These are phyloP conservation scores for Celoporthe dispersa DNA, from an alignment of 2,329 filamentous ascomycete species.

Conservation along the genomic window DNA sequence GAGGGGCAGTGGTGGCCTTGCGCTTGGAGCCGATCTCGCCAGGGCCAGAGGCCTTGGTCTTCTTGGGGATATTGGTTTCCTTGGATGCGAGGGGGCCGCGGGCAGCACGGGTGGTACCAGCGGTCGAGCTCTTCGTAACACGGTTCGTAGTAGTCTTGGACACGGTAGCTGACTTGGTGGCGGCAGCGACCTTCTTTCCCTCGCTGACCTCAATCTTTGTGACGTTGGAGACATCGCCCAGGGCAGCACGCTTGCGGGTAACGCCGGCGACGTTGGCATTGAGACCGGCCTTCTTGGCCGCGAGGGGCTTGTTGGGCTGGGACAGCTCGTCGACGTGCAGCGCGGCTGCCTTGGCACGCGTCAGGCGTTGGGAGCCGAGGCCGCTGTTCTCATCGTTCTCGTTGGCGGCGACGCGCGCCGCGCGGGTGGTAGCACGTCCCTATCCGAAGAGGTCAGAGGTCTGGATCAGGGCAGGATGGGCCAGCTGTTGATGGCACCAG, in stretches of 20 bases:
- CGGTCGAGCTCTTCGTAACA: conserved; percentile 70
- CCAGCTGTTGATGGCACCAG: conserved; percentile 11
- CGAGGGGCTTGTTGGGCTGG: conserved; percentile 63
- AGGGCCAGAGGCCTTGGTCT: conserved; percentile 57
- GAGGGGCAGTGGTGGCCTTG: conserved; percentile 56
- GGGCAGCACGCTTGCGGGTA: conserved; percentile 75
- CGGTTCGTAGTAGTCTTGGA: conserved; percentile 84
- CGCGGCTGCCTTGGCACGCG: conserved; percentile 87
- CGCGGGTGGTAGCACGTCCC: conserved; percentile 69
- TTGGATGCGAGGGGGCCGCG: conserved; percentile 58
- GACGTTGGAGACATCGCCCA: conserved; percentile 96
- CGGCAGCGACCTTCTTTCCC: conserved; percentile 70
- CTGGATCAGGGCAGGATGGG: conserved; percentile 7
- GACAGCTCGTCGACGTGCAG: conserved; percentile 65
- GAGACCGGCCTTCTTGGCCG: conserved; percentile 69
- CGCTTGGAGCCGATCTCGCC: conserved; percentile 59
- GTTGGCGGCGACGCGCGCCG: conserved; percentile 74
- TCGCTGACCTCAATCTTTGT: conserved; percentile 73
- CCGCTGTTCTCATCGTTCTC: conserved; percentile 90
- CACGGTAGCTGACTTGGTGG: conserved; percentile 68
- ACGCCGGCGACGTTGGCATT: conserved; percentile 50
- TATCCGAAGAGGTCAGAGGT: conserved; percentile 42
- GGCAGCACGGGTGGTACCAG: conserved; percentile 64
- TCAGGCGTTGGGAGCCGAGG: conserved; percentile 73
- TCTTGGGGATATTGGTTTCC: conserved; percentile 49